Evolutionary conservation across 176 grass and related monocot genomes (phyloP).

Genomic region (Bolboschoenus planiculmis): DNA sequence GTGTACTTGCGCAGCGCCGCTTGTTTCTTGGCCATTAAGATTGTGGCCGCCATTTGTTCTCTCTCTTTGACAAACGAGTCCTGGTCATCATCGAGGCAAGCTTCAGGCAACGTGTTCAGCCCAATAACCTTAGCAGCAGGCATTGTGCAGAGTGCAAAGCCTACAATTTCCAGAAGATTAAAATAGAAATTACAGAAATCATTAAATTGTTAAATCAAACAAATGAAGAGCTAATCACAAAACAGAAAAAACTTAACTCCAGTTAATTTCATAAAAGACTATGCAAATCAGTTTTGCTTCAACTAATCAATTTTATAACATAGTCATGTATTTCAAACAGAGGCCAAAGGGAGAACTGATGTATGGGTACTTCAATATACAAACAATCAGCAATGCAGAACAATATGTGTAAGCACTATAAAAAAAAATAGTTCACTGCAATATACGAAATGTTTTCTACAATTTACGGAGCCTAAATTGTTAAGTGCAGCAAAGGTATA

Average conservation of each 20-base stretch:
- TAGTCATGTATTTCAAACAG: background rate
- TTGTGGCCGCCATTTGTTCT: constrained; percentile 6
- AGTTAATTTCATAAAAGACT: background rate
- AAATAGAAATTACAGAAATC: background rate
- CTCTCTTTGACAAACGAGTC: constrained; percentile 11
- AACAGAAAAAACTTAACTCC: background rate
- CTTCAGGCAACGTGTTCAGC: background rate
- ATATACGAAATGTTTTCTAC: too few relatives aligned
- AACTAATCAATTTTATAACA: background rate
- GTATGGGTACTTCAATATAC: background rate
- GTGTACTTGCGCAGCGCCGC: background rate
- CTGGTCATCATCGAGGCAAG: background rate
- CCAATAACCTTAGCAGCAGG: background rate
- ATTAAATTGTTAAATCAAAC: background rate
- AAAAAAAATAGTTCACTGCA: background rate
- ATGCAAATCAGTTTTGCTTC: background rate
- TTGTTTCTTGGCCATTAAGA: constrained; percentile 21
- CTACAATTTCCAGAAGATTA: background rate
- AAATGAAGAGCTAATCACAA: background rate
- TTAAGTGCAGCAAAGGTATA: background rate
- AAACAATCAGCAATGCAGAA: background rate
- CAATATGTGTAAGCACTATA: background rate
- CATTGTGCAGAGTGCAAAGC: background rate
- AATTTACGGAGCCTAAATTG: too few relatives aligned
- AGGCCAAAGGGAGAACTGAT: background rate